Conservation (phyloP, 1,139 yeast species). For the Saccharomyces uvarum region DNA sequence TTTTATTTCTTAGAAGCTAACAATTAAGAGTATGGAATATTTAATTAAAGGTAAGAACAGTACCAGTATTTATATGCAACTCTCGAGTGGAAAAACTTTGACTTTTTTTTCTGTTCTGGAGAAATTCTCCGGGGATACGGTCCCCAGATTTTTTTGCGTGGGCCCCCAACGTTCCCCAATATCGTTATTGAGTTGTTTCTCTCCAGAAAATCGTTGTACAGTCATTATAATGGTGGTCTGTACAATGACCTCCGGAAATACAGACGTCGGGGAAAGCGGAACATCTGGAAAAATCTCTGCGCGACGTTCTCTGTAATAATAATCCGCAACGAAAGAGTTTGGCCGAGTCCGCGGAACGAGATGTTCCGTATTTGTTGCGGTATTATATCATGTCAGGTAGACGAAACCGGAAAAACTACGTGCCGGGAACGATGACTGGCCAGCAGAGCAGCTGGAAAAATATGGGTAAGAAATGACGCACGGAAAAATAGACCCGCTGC, state of each 20-base stretch:
- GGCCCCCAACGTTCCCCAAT: neutral
- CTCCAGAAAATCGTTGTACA: neutral
- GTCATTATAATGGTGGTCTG: neutral
- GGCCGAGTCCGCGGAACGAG: neutral
- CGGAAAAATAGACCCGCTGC: neutral
- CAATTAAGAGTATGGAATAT: constrained; percentile 15
- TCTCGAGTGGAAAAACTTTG: neutral
- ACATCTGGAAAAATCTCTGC: neutral
- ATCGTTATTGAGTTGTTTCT: neutral
- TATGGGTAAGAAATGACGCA: neutral
- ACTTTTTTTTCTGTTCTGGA: neutral
- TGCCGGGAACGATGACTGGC: neutral
- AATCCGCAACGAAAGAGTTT: neutral
- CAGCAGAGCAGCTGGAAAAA: neutral
- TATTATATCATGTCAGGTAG: neutral
- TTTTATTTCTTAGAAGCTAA: neutral
- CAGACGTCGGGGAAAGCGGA: neutral
- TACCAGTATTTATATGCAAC: neutral
- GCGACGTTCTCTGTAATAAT: neutral
- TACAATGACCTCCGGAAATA: neutral
- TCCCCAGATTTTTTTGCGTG: neutral
- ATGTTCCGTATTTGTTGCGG: neutral
- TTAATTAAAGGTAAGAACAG: neutral
- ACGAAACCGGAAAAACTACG: constrained; percentile 1
- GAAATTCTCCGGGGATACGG: neutral